phyloP scores from a whole-genome alignment of 2,329 filamentous ascomycete genomes.

The Exserohilum turcica region DNA sequence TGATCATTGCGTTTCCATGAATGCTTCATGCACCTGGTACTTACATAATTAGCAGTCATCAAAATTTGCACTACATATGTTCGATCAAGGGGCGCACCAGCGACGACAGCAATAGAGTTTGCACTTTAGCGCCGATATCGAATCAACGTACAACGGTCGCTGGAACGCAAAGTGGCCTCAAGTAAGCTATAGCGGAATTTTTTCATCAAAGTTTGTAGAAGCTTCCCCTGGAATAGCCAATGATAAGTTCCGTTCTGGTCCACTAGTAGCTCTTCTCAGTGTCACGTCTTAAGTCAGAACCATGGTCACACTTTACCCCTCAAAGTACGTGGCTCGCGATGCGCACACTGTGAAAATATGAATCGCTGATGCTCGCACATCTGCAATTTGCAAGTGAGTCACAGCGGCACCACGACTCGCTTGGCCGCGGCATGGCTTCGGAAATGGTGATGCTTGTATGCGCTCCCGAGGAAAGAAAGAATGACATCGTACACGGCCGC shows the following conservation, averaged over 20 bases:
- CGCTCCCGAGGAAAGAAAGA: not conserved
- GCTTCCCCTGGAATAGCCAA: not conserved
- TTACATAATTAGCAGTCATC: not conserved
- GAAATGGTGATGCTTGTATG: not conserved
- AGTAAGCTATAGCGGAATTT: not conserved
- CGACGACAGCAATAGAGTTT: no score
- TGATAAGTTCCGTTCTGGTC: not conserved
- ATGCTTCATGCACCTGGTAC: not conserved
- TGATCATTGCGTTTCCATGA: not conserved
- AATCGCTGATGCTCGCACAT: not conserved
- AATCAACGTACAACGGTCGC: no score
- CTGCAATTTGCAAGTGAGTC: not conserved
- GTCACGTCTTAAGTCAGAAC: constrained; percentile 2
- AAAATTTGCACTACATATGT: no score
- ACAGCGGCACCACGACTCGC: not conserved
- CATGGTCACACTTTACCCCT: not conserved
- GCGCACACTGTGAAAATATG: not conserved
- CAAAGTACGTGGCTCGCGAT: not conserved
- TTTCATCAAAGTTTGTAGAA: not conserved
- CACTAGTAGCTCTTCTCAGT: constrained; percentile 4
- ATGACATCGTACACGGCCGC: not conserved
- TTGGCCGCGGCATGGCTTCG: not conserved
- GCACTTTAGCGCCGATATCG: no score
- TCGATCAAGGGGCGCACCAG: no score
- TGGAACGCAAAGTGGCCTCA: not conserved